Evolutionary conservation across 129 eudicot species (phyloP).

Genomic region (Logfia minima): DNA sequence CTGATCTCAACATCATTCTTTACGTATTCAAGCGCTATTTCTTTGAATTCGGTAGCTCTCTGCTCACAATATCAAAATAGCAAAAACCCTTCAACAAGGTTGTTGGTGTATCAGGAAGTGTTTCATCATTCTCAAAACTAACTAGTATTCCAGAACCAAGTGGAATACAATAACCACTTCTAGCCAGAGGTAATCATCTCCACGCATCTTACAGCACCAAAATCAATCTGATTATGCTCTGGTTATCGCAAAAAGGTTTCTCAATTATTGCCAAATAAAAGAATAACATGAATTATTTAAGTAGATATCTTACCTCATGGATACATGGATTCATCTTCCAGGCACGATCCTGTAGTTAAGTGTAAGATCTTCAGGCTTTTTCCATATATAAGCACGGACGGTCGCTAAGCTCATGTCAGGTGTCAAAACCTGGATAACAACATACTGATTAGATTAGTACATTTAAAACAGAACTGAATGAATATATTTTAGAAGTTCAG

Average conservation of each 20-base stretch:
- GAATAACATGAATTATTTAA: background rate
- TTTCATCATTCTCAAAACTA: slow-evolving; percentile 22
- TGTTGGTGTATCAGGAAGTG: slow-evolving; percentile 18
- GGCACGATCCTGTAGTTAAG: slow-evolving; percentile 73
- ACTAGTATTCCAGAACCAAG: slow-evolving; percentile 20
- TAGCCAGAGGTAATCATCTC: slow-evolving; percentile 13
- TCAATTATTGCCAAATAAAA: background rate
- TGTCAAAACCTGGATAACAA: slow-evolving; percentile 65
- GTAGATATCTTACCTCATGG: slow-evolving; percentile 23
- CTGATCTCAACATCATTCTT: slow-evolving; percentile 31
- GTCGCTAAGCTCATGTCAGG: slow-evolving; percentile 99
- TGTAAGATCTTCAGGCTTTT: slow-evolving; percentile 83
- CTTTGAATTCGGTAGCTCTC: slow-evolving; percentile 24
- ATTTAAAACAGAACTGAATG: slow-evolving; percentile 7
- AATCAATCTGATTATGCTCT: slow-evolving; percentile 14
- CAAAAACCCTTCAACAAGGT: slow-evolving; percentile 28
- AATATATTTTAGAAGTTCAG: background rate
- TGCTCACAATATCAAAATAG: slow-evolving; percentile 18
- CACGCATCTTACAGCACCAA: slow-evolving; percentile 18
- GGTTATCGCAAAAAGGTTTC: background rate
- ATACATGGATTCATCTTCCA: slow-evolving; percentile 45
- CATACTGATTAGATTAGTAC: background rate
- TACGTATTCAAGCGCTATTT: slow-evolving; percentile 22
- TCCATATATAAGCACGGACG: slow-evolving; percentile 93
- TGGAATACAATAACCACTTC: background rate